These are phyloP conservation scores for Elsinoe ampelina DNA, from an alignment of 2,329 filamentous ascomycete species.

Conservation along the genomic window DNA sequence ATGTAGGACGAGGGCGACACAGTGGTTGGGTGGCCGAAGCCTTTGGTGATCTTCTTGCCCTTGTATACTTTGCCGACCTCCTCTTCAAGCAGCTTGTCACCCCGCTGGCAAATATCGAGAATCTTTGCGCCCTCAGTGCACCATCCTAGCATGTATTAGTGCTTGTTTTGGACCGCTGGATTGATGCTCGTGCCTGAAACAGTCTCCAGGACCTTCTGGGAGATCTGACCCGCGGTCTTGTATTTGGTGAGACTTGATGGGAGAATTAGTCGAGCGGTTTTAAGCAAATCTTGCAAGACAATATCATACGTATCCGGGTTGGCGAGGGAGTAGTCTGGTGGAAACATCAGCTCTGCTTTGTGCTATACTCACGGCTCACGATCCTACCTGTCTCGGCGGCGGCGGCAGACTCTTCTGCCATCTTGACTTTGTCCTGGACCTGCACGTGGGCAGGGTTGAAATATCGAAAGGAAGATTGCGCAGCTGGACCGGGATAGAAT, in stretches of 20 bases:
- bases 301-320: slow-evolving; percentile 29
- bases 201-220: slow-evolving; percentile 85
- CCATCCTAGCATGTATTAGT: slow-evolving; percentile 41
- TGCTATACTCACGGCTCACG: neutral
- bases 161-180: neutral
- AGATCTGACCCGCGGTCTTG: slow-evolving; percentile 92
- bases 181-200: slow-evolving; percentile 48
- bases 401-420: slow-evolving; percentile 7
- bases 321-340: slow-evolving; percentile 29
- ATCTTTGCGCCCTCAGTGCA: slow-evolving; percentile 84
- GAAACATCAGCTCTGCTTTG: slow-evolving; percentile 1
- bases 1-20: slow-evolving; percentile 89
- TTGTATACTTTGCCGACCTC: slow-evolving; percentile 95
- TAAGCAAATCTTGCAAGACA: neutral
- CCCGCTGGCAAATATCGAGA: slow-evolving; percentile 86
- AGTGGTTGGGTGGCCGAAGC: slow-evolving; percentile 88
- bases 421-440: neutral
- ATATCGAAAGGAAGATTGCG: neutral
- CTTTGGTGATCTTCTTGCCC: slow-evolving; percentile 94
- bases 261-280: slow-evolving; percentile 69
- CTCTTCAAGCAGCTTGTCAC: slow-evolving; percentile 88
- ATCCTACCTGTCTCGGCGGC: neutral
- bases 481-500: neutral
- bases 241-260: slow-evolving; percentile 98
- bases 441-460: neutral